Evolutionary conservation across 805 yeast genomes (phyloP), one percentile per base, ranked within the genome.

Genomic region (Candida rishiriensis): DNA sequence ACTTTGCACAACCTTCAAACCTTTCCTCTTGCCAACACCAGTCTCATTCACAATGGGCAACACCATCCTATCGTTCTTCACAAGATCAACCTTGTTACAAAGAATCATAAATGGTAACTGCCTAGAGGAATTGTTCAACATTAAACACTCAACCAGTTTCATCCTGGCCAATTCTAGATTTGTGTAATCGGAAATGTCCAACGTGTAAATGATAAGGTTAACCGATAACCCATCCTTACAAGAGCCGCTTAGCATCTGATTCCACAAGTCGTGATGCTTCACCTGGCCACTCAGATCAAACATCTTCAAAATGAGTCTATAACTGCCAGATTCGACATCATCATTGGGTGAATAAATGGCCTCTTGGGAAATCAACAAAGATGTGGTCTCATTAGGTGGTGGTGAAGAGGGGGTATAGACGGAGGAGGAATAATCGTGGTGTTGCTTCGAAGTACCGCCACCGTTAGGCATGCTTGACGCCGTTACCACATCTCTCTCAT

Each of bases 281-380:
- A 38, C 38, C 37, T 64, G 69, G 9, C 69, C 69, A 43, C 65
- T 57, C 32, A 61, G 39, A 44, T 64, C 69, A 39, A 49, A 48
- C 10, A 59, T 40, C 41, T 53, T 56, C 36, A 61, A 38, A 10
- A 47, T 26, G 14, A 54, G 37, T 17, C 44, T 43, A 21, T 50
- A 43, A 30, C 21, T 38, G 31, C 16, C 16, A 29, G 21, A 21
- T 21, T 14, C 34, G 17, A 10, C 21, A 15, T 13, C 17, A 28
- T 28, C 29, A 15, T 28, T 21, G 16, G 6, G 7, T 18, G 9
- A 30, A 14, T 13, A 6, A 11, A 8, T 17, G 6, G n/a, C 13
- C 15, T 10, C 29, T 34, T 17, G 42, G 13, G 3, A 5, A 13
- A 18, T 17, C 21, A 16, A 17, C 33, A 30, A 30, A 30, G 33